phyloP scores from a whole-genome alignment of 352 stramenopile species.

The Thraustochytrium sp. region DNA sequence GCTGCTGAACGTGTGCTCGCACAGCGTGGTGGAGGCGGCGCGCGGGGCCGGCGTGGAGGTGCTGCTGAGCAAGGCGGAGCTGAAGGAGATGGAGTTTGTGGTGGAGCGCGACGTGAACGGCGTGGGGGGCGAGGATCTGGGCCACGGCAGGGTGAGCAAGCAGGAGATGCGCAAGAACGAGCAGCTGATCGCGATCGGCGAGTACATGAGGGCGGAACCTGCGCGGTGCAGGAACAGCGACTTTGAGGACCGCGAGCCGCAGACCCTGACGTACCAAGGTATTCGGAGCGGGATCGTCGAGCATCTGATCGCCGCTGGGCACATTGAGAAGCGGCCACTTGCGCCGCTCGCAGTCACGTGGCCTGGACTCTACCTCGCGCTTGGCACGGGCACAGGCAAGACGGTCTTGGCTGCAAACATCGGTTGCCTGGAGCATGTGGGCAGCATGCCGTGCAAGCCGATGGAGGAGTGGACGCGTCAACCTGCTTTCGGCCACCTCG shows the following conservation, averaged over 20 bases:
- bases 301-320: no score
- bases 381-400: background rate
- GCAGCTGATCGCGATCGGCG: background rate
- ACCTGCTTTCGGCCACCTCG: background rate
- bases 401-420: background rate
- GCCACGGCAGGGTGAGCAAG: no score
- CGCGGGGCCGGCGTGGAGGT: no score
- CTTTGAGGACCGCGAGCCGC: background rate
- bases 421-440: background rate
- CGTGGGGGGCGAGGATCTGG: no score
- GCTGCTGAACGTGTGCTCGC: no score
- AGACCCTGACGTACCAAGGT: background rate
- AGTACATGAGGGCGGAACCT: no score
- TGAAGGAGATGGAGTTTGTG: no score
- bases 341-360: background rate
- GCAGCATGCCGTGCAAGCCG: background rate
- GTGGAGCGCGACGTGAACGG: no score
- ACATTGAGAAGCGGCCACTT: background rate
- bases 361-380: background rate
- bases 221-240: no score
- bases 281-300: background rate
- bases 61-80: no score
- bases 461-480: no score
- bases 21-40: no score
- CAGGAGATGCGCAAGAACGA: background rate